phyloP scores from a whole-genome alignment of 192 early-diverging fungal genomes.

The Phlyctochytrium planicorne region DNA sequence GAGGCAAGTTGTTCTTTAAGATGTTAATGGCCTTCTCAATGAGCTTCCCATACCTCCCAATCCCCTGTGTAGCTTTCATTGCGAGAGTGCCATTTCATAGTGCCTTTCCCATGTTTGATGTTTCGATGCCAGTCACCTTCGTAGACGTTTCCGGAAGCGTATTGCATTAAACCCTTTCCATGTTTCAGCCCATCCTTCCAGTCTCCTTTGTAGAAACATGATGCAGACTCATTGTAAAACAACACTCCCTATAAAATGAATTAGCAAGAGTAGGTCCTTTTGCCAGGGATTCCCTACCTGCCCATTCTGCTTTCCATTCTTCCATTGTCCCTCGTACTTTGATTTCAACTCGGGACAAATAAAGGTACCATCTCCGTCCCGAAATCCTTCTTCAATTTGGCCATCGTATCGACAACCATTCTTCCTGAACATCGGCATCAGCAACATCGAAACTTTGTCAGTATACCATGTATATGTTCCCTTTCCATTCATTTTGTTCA shows the following conservation, averaged over 20 bases:
- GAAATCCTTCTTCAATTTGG: slow-evolving; percentile 41
- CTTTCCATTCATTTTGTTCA: slow-evolving; percentile 43
- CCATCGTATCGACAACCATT: slow-evolving; percentile 47
- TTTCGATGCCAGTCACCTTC: slow-evolving; percentile 51
- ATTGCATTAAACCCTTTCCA: slow-evolving; percentile 50
- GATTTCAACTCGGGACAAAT: slow-evolving; percentile 11
- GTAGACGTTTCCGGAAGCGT: slow-evolving; percentile 54
- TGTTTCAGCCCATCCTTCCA: slow-evolving; percentile 46
- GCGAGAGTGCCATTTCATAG: slow-evolving; percentile 48
- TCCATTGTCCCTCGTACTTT: slow-evolving; percentile 48
- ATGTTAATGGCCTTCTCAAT: slow-evolving; percentile 2
- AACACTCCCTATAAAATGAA: slow-evolving; percentile 30
- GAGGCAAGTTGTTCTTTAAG: slow-evolving; percentile 40
- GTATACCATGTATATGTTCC: slow-evolving; percentile 48
- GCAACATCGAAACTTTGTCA: neutral
- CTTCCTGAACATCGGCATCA: slow-evolving; percentile 28
- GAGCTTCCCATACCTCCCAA: slow-evolving; percentile 41
- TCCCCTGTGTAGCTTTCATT: slow-evolving; percentile 49
- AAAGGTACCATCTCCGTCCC: slow-evolving; percentile 46
- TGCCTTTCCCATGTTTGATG: slow-evolving; percentile 46
- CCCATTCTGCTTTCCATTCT: slow-evolving; percentile 42
- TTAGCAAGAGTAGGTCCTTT: neutral
- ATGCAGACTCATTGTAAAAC: slow-evolving; percentile 19
- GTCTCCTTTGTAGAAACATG: slow-evolving; percentile 37
- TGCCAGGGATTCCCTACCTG: neutral